Evolutionary conservation across 768 basidiomycete genomes (phyloP), one percentile per base, ranked within the genome.

Genomic region (Kwoniella sp.): DNA sequence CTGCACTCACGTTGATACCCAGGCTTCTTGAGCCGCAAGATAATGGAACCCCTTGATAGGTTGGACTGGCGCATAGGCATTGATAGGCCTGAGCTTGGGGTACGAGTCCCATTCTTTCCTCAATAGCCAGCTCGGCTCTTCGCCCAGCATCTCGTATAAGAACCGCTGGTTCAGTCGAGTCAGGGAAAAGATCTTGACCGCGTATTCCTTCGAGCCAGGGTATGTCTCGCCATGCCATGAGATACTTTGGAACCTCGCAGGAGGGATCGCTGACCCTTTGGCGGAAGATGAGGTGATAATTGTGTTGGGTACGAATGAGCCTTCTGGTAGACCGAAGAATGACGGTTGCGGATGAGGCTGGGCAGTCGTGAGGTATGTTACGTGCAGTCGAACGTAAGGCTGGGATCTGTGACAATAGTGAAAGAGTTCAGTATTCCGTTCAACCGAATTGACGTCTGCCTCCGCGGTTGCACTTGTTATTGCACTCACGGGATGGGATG

Each of bases 11-110:
- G 55, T 58, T 15, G 52, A 58, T 13, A 86, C 88, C 74, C 82
- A 90, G 87, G 92, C 88, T 82, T 98, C 95, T 68, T 96, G 90
- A 0, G 90, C 87, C 70, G 93, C 95, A 52, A 93, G 88, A 73
- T 97, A 97, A 82, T 91, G 95, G 50, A 96, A 83, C 2, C 90
- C 89, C 60, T 85, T 82, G 63, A 86, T 89, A 4, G 93, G 86
- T 79, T 87, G 88, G 62, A 95, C 84, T 1, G 91, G 89, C 31
- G 93, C 88, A 81, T 91, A 93, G 13, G 77, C 74, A 4, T 81
- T 77, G 5, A 86, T 88, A 4, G 92, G 89, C 2, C 86, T 85
- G 17, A 92, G 84, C 54, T 60, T 23, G 1, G 81, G 81, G 59
- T 82, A 82, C 29, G 73, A 67, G 29, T 75, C 66, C 82, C 82